Conservation (phyloP, 2,329 filamentous ascomycete species). For the Dactylellina sp. region DNA sequence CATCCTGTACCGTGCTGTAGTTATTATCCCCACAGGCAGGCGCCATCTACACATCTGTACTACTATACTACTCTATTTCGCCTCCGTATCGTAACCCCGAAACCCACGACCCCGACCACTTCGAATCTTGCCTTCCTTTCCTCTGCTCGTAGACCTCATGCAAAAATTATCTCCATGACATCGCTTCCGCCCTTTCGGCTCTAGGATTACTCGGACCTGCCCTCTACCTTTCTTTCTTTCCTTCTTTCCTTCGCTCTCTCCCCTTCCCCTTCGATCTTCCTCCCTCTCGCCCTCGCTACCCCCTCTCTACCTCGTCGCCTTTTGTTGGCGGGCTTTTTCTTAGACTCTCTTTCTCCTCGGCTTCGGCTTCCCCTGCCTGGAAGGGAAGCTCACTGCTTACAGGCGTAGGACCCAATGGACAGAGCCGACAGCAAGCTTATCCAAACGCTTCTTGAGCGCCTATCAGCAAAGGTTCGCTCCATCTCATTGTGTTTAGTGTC, state of each 20-base stretch:
- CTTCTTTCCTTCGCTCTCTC: slow-evolving; percentile 3
- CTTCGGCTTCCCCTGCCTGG: slow-evolving; percentile 9
- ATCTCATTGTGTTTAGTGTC: background rate
- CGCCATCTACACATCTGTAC: too few relatives aligned
- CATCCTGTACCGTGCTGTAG: too few relatives aligned
- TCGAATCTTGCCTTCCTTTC: background rate
- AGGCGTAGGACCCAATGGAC: slow-evolving; percentile 57
- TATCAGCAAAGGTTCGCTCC: slow-evolving; percentile 59
- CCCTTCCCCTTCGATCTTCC: background rate
- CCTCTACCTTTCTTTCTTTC: slow-evolving; percentile 1
- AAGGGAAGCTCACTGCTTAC: slow-evolving; percentile 25
- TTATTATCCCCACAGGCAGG: too few relatives aligned
- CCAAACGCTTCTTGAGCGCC: slow-evolving; percentile 61
- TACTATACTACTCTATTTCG: too few relatives aligned
- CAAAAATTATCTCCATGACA: slow-evolving; percentile 13
- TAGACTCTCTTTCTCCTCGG: background rate
- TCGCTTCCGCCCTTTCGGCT: background rate
- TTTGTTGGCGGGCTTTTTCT: slow-evolving; percentile 1
- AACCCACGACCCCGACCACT: background rate
- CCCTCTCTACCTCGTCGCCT: background rate
- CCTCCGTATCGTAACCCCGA: background rate
- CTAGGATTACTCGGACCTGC: background rate
- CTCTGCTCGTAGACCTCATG: background rate
- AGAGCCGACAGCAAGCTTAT: slow-evolving; percentile 60
- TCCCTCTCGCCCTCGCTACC: background rate